Evolutionary conservation across 2,329 filamentous ascomycete species (phyloP), one percentile per base, ranked within the genome.

Genomic region (Colletotrichum tropicicola): DNA sequence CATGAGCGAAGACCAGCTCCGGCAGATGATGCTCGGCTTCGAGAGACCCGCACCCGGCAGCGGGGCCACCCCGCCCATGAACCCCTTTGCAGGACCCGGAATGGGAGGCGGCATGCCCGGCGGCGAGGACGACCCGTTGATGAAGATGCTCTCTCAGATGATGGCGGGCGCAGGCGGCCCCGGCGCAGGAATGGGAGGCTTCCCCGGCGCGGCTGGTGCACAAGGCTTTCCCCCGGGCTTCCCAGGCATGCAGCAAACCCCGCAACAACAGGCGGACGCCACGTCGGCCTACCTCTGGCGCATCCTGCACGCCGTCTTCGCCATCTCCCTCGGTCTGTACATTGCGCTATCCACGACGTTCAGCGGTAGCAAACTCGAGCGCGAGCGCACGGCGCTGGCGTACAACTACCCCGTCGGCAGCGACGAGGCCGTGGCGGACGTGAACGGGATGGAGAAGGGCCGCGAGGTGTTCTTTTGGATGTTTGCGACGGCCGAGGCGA

Each of bases 101-200:
- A 45, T n/a, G 5, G 69, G 62, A 27, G 69, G 67, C 19, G 67
- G 59, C 25, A 66, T 39, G 66, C 65, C 39, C 72, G 41, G 76
- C 89, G 12, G 90, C 92, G 85, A 84, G 52, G 67, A 67, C 25
- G 67, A 68, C 30, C 64, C 67, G 19, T 23, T 68, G 51, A 66
- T 92, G 83, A 86, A 88, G 76, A 90, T 94, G 86, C 84, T 95
- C 77, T 87, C 91, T 72, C 90, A 93, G 77, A 88, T 94, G 83
- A 87, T 92, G 81, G 74, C 76, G 25, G 81, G 80, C 72, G 70
- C 56, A 70, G 71, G 10, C 70, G 63, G 57, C 72, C 56, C 71
- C 69, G 63, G 57, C 71, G n/a, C n/a, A n/a, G 59, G 71, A 66
- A 17, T 56, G 7, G 48, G 53, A 21, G 44, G 55, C 25, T 55